Conservation (phyloP, 31 red algal species). For the Porphyra umbilicalis region DNA sequence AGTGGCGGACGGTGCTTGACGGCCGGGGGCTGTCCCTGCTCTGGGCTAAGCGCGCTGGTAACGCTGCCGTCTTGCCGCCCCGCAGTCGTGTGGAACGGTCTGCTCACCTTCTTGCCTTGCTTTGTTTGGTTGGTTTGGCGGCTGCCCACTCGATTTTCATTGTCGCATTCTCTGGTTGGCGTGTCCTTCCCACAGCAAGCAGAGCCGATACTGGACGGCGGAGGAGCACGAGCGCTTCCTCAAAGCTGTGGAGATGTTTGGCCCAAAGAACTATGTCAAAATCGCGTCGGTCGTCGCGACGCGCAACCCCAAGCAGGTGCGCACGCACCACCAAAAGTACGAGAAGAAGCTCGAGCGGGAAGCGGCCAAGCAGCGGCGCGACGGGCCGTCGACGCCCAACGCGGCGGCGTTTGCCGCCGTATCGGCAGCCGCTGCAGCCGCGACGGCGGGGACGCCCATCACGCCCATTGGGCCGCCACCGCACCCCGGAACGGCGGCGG, state of each 20-base stretch:
- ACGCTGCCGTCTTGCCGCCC: no score
- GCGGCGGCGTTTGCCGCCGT: neutral
- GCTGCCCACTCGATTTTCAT: neutral
- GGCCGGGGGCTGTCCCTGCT: no score
- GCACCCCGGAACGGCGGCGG: neutral
- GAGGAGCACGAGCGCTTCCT: constrained; percentile 26
- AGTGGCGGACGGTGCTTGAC: no score
- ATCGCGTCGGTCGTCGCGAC: constrained; percentile 14
- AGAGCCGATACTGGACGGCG: constrained; percentile 24
- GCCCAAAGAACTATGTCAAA: constrained; percentile 19
- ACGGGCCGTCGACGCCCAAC: neutral
- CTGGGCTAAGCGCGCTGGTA: no score
- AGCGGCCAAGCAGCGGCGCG: constrained; percentile 5
- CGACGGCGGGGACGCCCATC: neutral
- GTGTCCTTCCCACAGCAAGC: neutral
- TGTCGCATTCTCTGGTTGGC: neutral
- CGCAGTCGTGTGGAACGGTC: no score
- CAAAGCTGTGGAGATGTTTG: constrained; percentile 6
- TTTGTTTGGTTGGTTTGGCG: neutral
- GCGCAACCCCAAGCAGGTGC: constrained; percentile 27
- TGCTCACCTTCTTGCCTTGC: neutral
- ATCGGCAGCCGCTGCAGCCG: neutral
- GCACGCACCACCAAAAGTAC: constrained; percentile 33
- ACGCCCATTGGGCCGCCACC: neutral
- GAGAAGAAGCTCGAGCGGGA: constrained; percentile 31